A percentile compares a stretch with the other conserved stretches of the same genome.
Conservation (phyloP, 1,284 basidiomycete species). For the Quambalaria eucalypti region DNA sequence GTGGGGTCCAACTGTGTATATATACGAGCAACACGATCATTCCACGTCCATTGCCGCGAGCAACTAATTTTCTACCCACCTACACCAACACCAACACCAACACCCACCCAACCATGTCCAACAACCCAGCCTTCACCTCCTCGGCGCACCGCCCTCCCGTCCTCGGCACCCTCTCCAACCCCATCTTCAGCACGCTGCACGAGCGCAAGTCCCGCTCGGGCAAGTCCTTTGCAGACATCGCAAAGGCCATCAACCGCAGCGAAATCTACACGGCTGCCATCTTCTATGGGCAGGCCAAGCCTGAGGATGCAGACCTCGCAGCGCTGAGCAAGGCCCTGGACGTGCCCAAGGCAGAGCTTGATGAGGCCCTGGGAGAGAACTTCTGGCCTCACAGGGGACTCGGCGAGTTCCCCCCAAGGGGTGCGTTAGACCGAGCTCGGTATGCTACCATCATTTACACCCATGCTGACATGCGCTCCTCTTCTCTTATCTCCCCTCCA, state of each 20-base stretch:
- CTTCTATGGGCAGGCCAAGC: constrained; percentile 43
- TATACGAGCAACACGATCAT: no score
- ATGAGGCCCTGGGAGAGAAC: constrained; percentile 20
- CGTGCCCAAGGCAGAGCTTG: constrained; percentile 14
- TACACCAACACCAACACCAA: no score
- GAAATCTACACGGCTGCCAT: constrained; percentile 37
- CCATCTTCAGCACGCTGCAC: constrained; percentile 25
- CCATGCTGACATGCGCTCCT: background rate
- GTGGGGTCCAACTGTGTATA: no score
- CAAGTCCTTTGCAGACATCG: constrained; percentile 30
- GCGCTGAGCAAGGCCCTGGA: constrained; percentile 21
- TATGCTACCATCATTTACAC: constrained; percentile 1
- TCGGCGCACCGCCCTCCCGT: constrained; percentile 1
- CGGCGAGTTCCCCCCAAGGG: constrained; percentile 29
- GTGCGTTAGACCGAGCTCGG: no score
- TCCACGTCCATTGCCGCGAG: no score
- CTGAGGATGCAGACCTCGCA: constrained; percentile 19
- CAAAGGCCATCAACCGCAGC: constrained; percentile 21
- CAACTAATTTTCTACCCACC: no score
- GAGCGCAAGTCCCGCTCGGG: constrained; percentile 21
- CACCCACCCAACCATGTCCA: no score
- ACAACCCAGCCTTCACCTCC: background rate
- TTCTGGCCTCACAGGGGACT: constrained; percentile 34
- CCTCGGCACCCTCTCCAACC: constrained; percentile 18
- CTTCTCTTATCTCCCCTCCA: constrained; percentile 1